Evolutionary conservation across 257 asterid species (phyloP).

Genomic region (Solanum neorickii): DNA sequence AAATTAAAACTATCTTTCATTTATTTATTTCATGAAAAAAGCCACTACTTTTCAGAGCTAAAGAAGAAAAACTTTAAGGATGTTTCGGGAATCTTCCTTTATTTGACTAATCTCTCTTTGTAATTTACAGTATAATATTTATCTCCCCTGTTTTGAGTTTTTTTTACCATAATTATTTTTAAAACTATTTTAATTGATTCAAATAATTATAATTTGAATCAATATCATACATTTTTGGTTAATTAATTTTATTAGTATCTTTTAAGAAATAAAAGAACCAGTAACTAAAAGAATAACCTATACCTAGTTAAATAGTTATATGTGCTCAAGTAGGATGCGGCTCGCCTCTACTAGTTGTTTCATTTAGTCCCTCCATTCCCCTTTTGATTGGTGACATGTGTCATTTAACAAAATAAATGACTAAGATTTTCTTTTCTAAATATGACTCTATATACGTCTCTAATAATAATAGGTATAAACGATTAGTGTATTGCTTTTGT

Average conservation of each 20-base stretch:
- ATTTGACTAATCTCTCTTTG: background rate
- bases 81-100: background rate
- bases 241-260: background rate
- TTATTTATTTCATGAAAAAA: no score
- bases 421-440: no score
- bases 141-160: background rate
- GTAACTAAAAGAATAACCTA: no score
- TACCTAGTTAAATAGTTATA: background rate
- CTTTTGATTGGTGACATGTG: no score
- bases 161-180: no score
- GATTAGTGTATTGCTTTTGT: background rate
- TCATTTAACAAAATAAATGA: no score
- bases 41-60: no score
- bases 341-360: no score
- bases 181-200: background rate
- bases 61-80: no score
- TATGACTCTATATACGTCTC: no score
- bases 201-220: background rate
- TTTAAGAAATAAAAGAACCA: background rate
- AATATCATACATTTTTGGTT: background rate
- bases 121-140: background rate
- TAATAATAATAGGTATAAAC: no score
- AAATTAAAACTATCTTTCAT: background rate
- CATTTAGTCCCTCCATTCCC: no score
- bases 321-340: background rate